phyloP scores from a whole-genome alignment of 129 eudicot genomes.

The Mikania micrantha region DNA sequence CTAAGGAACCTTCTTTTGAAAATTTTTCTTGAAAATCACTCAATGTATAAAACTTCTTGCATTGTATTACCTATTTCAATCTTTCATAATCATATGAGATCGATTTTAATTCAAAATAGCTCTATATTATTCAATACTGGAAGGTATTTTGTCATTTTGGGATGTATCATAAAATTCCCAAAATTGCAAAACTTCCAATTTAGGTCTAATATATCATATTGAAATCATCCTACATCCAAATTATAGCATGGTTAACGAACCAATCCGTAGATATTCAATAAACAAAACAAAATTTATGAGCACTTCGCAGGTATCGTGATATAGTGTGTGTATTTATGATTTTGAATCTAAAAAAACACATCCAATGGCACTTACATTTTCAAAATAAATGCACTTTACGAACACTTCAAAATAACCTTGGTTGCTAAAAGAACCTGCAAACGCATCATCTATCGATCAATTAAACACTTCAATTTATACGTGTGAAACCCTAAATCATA shows the following conservation, averaged over 20 bases:
- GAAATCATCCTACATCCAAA: not conserved
- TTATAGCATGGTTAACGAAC: not conserved
- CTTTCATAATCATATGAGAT: not conserved
- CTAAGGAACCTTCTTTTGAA: not conserved
- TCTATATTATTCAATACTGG: not conserved
- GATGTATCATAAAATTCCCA: not conserved
- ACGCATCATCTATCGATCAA: not conserved
- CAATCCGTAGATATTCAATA: not conserved
- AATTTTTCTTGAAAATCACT: not conserved
- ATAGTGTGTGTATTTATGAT: not conserved
- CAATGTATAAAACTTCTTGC: not conserved
- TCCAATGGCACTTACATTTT: slow-evolving; percentile 18
- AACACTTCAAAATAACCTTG: slow-evolving; percentile 4
- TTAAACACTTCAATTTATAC: not conserved
- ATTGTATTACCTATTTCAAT: not conserved
- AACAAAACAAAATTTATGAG: not conserved
- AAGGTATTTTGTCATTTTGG: not conserved
- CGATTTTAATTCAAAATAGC: not conserved
- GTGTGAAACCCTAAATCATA: slow-evolving; percentile 10
- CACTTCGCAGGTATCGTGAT: not conserved
- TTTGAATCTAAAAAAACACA: not conserved
- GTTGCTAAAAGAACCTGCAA: slow-evolving; percentile 16
- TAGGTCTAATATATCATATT: not conserved
- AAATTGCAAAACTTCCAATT: not conserved
- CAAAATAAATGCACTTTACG: slow-evolving; percentile 1